Base-by-base conservation (phyloP, 129 eudicot species). In the sunflower (Helianthus annuus) region DNA sequence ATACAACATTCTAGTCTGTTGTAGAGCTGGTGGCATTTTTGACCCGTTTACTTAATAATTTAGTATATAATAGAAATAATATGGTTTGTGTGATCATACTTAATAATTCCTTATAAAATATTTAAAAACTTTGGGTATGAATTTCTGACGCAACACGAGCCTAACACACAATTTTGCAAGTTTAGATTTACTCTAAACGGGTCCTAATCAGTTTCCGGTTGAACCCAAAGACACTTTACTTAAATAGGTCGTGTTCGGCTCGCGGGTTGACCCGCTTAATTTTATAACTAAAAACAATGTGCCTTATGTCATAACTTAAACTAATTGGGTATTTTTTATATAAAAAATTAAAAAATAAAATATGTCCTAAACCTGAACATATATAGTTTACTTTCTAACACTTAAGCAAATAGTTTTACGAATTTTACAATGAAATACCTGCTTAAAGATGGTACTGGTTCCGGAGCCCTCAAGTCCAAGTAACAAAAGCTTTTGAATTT, bases 391-490 rank as follows among this genome's bases (percentile, higher is more conserved):
- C 14, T 57, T 27, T 22, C 63, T 12, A 22, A 57, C 63, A 57
- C 39, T 13, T 59, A 24, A 59, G 14, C n/a, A 36, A 62, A n/a
- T 10, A n/a, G 67, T 34, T 24, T 4, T 27, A 45, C 22, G 12
- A 19, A 3, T 44, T 24, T 10, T 17, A 22, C 6, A 27, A 7
- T 6, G 34, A 10, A 13, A 36, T 81, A 85, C 90, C 87, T 85
- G 90, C 71, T 85, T 85, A 57, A 85, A 82, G 27, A 85, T 69
- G 12, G 90, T 85, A 76, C 87, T 85, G 57, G 85, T 79, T 46
- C 90, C 87, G 0, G 87, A 85, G 16, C 86, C 89, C 61, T 79
- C 86, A 72, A 76, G 52, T 53, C 89, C 89, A 68, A 82, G 76
- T 36, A 85, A 73, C 72, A 85, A 63, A 32, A 85, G 64, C 71